These are phyloP conservation scores for Colletotrichum eleusines DNA, from an alignment of 2,329 filamentous ascomycete species.

Conservation along the genomic window DNA sequence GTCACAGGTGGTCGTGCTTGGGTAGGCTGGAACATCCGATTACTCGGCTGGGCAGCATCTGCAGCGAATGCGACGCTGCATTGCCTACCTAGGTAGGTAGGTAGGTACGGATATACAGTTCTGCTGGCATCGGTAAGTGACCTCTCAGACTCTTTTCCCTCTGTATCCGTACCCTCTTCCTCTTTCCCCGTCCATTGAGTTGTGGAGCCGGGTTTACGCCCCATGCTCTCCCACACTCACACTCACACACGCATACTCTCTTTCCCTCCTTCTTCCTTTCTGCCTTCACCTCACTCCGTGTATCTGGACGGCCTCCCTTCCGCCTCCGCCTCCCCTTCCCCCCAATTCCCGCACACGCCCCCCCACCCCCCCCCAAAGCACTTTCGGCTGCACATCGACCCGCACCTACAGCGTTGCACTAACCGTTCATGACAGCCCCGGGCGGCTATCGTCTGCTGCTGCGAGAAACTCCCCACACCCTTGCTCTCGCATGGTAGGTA, in stretches of 20 bases:
- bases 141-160: slow-evolving; percentile 31
- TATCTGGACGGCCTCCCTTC: not conserved
- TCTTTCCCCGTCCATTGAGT: slow-evolving; percentile 21
- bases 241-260: too few species aligned
- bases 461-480: slow-evolving; percentile 35
- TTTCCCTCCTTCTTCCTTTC: not conserved
- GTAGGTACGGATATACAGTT: not conserved
- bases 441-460: slow-evolving; percentile 42
- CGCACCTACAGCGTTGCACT: slow-evolving; percentile 30
- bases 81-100: not conserved
- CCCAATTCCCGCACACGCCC: slow-evolving; percentile 20
- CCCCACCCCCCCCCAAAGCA: slow-evolving; percentile 5
- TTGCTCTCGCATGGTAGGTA: slow-evolving; percentile 35
- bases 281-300: not conserved
- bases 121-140: slow-evolving; percentile 17
- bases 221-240: slow-evolving; percentile 6
- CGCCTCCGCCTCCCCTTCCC: too few species aligned
- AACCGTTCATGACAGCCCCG: slow-evolving; percentile 37
- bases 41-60: slow-evolving; percentile 21
- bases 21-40: slow-evolving; percentile 8
- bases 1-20: slow-evolving; percentile 3
- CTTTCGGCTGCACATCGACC: slow-evolving; percentile 29
- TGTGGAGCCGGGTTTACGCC: slow-evolving; percentile 17
- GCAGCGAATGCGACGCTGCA: slow-evolving; percentile 19
- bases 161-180: not conserved